Percentiles rank a stretch among this genome's conserved stretches.
Conservation (phyloP, 2,329 filamentous ascomycete species). For the Remersonia thermophila region DNA sequence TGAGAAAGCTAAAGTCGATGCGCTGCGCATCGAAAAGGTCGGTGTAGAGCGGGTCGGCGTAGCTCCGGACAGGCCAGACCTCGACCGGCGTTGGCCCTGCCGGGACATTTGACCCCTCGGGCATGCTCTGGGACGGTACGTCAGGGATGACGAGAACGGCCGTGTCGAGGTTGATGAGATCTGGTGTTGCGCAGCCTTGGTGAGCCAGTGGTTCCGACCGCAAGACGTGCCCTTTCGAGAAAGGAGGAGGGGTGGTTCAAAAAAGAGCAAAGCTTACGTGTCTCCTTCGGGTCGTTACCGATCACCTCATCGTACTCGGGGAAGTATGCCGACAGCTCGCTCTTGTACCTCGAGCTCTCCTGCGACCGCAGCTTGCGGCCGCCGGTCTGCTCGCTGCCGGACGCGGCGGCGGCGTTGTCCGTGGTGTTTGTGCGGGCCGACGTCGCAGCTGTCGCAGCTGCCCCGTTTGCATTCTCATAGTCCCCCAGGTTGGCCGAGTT, state of each 20-base stretch:
- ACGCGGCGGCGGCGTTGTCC: slow-evolving; percentile 19
- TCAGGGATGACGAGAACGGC: slow-evolving; percentile 57
- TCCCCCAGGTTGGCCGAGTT: slow-evolving; percentile 34
- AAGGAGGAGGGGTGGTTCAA: too few relatives aligned
- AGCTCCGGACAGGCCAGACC: slow-evolving; percentile 35
- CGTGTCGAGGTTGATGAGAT: slow-evolving; percentile 60
- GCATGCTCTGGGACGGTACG: slow-evolving; percentile 22
- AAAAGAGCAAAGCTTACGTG: slow-evolving; percentile 42
- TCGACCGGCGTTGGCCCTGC: slow-evolving; percentile 8
- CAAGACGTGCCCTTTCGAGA: too few relatives aligned
- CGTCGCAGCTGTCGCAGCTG: too few relatives aligned
- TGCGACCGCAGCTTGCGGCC: slow-evolving; percentile 72
- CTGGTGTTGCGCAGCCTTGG: slow-evolving; percentile 29
- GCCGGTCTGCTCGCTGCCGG: not conserved
- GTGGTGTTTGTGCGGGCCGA: too few relatives aligned
- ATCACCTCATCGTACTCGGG: slow-evolving; percentile 91
- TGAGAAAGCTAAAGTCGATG: slow-evolving; percentile 43
- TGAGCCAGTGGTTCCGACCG: too few relatives aligned
- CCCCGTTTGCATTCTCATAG: slow-evolving; percentile 25
- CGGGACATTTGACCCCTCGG: slow-evolving; percentile 4
- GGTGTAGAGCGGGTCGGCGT: slow-evolving; percentile 43
- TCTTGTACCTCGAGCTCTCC: slow-evolving; percentile 76
- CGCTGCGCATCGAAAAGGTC: slow-evolving; percentile 44
- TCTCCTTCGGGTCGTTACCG: slow-evolving; percentile 67
- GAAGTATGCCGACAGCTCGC: slow-evolving; percentile 82